Evolutionary conservation across 306 rosid species (phyloP).

Genomic region (Vigna trinervia): DNA sequence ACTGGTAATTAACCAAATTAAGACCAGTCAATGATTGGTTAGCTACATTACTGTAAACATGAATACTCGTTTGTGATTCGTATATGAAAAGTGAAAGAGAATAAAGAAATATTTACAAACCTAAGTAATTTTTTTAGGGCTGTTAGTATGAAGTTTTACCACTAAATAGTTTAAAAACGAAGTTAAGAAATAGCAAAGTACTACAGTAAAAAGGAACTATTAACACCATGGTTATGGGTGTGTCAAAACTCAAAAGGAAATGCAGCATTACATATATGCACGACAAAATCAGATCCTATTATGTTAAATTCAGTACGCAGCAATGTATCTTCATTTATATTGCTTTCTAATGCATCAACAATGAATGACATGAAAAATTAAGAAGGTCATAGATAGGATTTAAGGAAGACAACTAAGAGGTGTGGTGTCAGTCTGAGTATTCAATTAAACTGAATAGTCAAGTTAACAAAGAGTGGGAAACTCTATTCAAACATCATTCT

Average conservation of each 20-base stretch:
- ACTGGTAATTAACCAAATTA: conserved; percentile 14
- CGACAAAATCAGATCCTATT: not conserved
- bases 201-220: not conserved
- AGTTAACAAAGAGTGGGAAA: not conserved
- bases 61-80: not conserved
- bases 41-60: not conserved
- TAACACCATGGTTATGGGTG: not conserved
- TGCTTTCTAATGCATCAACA: not conserved
- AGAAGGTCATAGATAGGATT: conserved; percentile 1
- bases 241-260: not conserved
- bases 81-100: not conserved
- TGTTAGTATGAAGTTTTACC: not conserved
- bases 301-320: not conserved
- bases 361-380: conserved; percentile 2
- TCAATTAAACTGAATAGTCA: not conserved
- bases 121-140: no score
- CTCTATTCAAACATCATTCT: not conserved
- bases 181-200: not conserved
- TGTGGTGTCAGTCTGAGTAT: not conserved
- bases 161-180: not conserved
- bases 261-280: not conserved
- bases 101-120: no score
- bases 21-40: conserved; percentile 2
- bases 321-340: not conserved
- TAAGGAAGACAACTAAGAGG: not conserved